Percentiles rank a stretch among this genome's conserved stretches.
Conservation (phyloP, 1,284 basidiomycete genomes). For the Entoloma clypeatum region DNA sequence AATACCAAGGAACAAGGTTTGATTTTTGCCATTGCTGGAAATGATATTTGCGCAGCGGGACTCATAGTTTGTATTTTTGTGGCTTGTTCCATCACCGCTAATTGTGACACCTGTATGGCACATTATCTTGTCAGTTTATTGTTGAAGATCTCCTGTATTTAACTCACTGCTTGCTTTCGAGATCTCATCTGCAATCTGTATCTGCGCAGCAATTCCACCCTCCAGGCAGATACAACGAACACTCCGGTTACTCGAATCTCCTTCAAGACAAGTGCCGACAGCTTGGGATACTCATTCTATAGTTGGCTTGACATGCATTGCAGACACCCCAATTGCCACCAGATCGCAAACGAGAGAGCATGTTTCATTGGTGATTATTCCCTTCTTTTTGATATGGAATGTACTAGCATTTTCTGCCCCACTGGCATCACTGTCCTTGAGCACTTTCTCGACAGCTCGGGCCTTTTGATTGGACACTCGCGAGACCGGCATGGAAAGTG, state of each 20-base stretch:
- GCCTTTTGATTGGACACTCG: neutral
- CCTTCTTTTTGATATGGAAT: neutral
- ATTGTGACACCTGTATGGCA: too few species aligned
- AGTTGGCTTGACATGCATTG: neutral
- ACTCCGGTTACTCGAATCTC: neutral
- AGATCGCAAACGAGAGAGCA: neutral
- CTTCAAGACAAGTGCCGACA: neutral
- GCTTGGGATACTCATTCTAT: neutral
- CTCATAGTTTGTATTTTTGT: slow-evolving; percentile 1
- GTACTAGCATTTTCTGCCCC: too few species aligned
- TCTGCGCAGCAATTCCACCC: neutral
- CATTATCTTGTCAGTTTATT: neutral
- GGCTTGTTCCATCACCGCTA: too few species aligned
- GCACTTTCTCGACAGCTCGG: neutral
- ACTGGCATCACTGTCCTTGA: too few species aligned
- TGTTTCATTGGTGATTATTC: neutral
- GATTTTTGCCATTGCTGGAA: neutral
- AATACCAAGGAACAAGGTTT: slow-evolving; percentile 1
- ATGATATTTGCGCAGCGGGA: neutral
- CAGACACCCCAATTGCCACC: neutral
- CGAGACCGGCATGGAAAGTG: neutral
- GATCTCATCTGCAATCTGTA: slow-evolving; percentile 1
- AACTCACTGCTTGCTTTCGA: neutral
- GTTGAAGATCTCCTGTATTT: neutral
- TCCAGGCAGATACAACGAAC: neutral